Evolutionary conservation across 768 basidiomycete genomes (phyloP).

Genomic region (Lactarius hengduanensis): DNA sequence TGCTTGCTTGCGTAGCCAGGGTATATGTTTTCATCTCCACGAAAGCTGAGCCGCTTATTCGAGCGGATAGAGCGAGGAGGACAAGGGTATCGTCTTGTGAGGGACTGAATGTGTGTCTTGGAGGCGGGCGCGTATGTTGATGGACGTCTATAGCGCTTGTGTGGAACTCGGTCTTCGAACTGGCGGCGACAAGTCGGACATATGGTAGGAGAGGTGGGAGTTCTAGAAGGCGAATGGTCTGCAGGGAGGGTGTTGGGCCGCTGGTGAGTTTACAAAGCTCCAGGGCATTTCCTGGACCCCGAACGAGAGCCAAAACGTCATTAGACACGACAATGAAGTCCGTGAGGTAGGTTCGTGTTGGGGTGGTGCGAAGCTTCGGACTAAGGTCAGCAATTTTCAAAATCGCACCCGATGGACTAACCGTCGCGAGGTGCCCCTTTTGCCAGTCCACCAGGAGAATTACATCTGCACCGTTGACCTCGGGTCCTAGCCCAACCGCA

Average conservation of each 20-base stretch:
- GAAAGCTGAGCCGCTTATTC: not conserved
- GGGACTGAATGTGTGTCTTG: not conserved
- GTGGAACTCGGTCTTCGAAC: conserved; percentile 3
- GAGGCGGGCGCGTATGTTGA: not conserved
- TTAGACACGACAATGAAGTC: conserved; percentile 11
- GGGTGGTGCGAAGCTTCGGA: not conserved
- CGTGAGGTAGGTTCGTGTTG: conserved; percentile 6
- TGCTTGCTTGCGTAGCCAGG: conserved; percentile 4
- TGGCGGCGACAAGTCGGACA: not conserved
- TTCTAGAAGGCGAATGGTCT: conserved; percentile 3
- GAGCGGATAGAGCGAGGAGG: not conserved
- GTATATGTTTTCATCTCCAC: conserved; percentile 1
- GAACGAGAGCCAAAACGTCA: conserved; percentile 11
- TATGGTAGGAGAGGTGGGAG: conserved; percentile 5
- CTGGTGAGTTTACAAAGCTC: not conserved
- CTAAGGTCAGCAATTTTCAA: not conserved
- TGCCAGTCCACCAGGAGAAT: conserved; percentile 13
- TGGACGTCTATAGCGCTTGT: not conserved
- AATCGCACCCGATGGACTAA: not conserved
- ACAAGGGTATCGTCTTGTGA: not conserved
- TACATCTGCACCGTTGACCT: not conserved
- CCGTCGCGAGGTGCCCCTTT: not conserved
- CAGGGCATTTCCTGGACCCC: conserved; percentile 5
- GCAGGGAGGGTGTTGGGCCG: not conserved
- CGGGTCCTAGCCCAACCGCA: conserved; percentile 1